Conservation (phyloP, 1,284 basidiomycete genomes). For the Serendipita sp. region DNA sequence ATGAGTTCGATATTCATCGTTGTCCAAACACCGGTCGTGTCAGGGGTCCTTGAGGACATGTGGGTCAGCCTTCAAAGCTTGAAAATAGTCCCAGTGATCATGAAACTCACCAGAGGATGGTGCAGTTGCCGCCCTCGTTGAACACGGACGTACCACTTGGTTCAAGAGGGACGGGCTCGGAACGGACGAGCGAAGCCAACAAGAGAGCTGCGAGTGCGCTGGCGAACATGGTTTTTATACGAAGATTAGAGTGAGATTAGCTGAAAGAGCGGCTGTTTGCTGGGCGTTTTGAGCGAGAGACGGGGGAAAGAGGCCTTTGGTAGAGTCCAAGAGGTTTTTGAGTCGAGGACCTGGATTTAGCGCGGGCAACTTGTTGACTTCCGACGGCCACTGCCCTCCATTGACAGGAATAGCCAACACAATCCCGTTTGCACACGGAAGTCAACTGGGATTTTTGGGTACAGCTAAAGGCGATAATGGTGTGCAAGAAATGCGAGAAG, state of each 20-base stretch:
- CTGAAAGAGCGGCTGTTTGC: not conserved
- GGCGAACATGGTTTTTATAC: conserved; percentile 12
- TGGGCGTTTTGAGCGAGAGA: not conserved
- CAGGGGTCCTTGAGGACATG: not conserved
- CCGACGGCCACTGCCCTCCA: not conserved
- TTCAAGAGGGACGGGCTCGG: conserved; percentile 37
- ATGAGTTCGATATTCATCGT: conserved; percentile 60
- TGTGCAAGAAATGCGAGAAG: conserved; percentile 4
- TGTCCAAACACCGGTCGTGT: conserved; percentile 40
- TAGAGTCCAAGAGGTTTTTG: not conserved
- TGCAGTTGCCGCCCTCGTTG: conserved; percentile 39
- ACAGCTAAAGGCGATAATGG: not conserved
- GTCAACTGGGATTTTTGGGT: not conserved
- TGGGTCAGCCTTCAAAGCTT: not conserved
- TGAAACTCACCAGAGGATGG: conserved; percentile 31
- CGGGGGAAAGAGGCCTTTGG: not conserved
- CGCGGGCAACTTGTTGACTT: not conserved
- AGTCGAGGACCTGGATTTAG: not conserved
- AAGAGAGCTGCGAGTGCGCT: conserved; percentile 29
- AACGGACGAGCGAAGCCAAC: conserved; percentile 28
- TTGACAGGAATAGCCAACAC: not conserved
- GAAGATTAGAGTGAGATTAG: not conserved
- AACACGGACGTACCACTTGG: conserved; percentile 44
- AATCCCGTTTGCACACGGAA: too few species aligned
- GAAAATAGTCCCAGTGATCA: not conserved